phyloP scores from a whole-genome alignment of 306 rosid genomes.

The Vicia faba region DNA sequence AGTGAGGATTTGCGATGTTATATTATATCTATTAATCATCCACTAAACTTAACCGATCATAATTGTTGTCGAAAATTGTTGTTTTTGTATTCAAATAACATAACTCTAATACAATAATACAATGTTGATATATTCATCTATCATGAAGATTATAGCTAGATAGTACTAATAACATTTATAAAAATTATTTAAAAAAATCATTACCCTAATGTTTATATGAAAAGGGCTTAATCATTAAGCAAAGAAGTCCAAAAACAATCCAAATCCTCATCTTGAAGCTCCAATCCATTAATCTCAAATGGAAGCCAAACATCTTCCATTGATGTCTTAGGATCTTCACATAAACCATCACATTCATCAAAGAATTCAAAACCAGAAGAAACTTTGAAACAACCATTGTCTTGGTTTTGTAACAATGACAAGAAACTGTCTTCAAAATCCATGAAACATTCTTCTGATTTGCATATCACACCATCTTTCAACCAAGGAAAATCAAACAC shows the following conservation, averaged over 20 bases:
- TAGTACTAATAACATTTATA: slow-evolving; percentile 29
- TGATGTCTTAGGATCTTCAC: slow-evolving; percentile 36
- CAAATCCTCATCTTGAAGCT: slow-evolving; percentile 47
- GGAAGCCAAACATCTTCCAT: slow-evolving; percentile 43
- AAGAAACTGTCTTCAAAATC: slow-evolving; percentile 64
- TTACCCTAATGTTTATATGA: neutral
- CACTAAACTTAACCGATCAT: no score
- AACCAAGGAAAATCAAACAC: slow-evolving; percentile 96
- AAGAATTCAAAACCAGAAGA: slow-evolving; percentile 38
- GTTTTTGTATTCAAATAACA: no score
- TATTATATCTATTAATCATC: no score
- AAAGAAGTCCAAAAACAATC: slow-evolving; percentile 67
- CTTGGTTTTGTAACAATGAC: slow-evolving; percentile 41
- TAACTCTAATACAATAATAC: no score
- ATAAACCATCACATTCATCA: slow-evolving; percentile 41
- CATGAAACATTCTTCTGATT: slow-evolving; percentile 52
- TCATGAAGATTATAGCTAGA: no score
- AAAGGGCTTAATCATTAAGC: slow-evolving; percentile 43
- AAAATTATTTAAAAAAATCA: neutral
- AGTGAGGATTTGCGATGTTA: no score
- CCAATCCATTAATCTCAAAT: slow-evolving; percentile 49
- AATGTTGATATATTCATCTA: no score
- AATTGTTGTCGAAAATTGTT: no score
- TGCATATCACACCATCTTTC: slow-evolving; percentile 71
- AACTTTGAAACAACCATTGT: slow-evolving; percentile 29